phyloP scores from a whole-genome alignment of 495 filamentous ascomycete species.

The Podospora fimiseda region DNA sequence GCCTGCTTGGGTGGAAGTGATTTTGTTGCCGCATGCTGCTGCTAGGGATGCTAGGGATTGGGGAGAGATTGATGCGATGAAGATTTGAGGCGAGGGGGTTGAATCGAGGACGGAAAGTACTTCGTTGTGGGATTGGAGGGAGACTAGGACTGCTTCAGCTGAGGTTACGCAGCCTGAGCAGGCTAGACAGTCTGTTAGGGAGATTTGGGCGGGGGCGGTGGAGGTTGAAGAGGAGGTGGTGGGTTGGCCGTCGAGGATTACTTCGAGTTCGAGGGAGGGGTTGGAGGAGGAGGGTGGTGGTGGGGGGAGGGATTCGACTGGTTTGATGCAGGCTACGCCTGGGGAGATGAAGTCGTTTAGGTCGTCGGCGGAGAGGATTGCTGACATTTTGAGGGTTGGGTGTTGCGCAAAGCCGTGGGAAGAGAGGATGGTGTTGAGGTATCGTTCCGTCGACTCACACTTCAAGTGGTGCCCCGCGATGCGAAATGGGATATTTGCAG shows the following conservation, averaged over 20 bases:
- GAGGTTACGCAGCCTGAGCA: conserved; percentile 98
- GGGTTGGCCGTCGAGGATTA: conserved; percentile 84
- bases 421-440: neutral
- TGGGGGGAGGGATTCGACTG: conserved; percentile 82
- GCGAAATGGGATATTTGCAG: too few relatives aligned
- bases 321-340: conserved; percentile 96
- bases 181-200: conserved; percentile 92
- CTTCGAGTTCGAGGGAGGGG: conserved; percentile 61
- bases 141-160: conserved; percentile 90
- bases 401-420: neutral
- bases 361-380: conserved; percentile 92
- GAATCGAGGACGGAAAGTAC: conserved; percentile 76
- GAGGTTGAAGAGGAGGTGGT: conserved; percentile 30
- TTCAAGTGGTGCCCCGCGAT: too few relatives aligned
- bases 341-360: conserved; percentile 98
- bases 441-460: too few relatives aligned
- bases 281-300: conserved; percentile 19
- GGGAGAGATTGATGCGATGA: conserved; percentile 86
- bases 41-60: conserved; percentile 84
- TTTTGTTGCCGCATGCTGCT: conserved; percentile 67
- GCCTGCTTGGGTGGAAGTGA: conserved; percentile 66
- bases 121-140: conserved; percentile 84
- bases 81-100: conserved; percentile 59
- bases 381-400: conserved; percentile 60
- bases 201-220: conserved; percentile 67